Conservation (phyloP, 164 flowering plant genomes). For the Saururus chinensis region DNA sequence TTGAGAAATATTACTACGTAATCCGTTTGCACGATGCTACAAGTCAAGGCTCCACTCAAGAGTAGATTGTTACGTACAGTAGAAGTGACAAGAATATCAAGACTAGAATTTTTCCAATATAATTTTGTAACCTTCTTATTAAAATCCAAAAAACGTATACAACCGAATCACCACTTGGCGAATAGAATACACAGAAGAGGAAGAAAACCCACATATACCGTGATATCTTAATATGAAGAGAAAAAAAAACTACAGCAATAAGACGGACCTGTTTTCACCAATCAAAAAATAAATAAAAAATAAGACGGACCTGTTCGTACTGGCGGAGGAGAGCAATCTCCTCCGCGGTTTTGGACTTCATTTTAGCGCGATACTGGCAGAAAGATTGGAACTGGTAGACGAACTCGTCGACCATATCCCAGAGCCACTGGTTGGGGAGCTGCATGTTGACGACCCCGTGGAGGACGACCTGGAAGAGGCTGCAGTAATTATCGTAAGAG, state of each 20-base stretch:
- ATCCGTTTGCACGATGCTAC: not conserved
- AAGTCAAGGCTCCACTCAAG: no score
- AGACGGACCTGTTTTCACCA: no score
- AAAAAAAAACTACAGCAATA: no score
- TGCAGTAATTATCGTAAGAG: conserved; percentile 91
- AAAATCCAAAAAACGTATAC: not conserved
- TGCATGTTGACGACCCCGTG: conserved; percentile 97
- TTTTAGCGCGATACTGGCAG: conserved; percentile 92
- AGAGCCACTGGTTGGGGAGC: conserved; percentile 95
- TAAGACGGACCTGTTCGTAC: conserved; percentile 60
- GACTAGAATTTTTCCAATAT: no score
- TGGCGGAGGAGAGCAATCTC: conserved; percentile 74
- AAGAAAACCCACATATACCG: no score
- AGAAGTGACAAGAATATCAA: no score
- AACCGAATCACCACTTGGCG: not conserved
- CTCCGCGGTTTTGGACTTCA: conserved; percentile 89
- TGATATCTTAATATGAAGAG: no score
- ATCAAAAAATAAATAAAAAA: not conserved
- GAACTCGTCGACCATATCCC: conserved; percentile 99
- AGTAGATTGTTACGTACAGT: no score
- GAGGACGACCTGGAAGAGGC: conserved; percentile 76
- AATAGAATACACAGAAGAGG: no score
- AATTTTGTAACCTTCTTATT: no score
- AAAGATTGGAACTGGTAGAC: conserved; percentile 96
- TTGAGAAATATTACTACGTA: no score